A percentile compares a stretch with the other conserved stretches of the same genome.
phyloP scores from a whole-genome alignment of 2,329 filamentous ascomycete species.

The Colletotrichum sp. region DNA sequence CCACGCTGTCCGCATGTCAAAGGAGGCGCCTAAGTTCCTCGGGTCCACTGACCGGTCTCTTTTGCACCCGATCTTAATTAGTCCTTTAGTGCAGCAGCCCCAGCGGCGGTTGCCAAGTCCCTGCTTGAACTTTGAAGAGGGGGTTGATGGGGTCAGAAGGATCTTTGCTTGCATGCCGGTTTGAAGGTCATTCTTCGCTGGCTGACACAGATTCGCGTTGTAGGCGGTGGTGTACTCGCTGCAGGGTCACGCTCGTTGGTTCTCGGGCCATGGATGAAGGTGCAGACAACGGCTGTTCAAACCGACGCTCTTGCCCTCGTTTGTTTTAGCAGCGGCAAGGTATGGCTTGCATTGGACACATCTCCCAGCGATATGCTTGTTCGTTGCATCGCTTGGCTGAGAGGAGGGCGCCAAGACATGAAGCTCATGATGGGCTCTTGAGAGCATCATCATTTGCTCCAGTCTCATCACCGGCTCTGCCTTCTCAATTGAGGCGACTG shows the following conservation, averaged over 20 bases:
- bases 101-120: background rate
- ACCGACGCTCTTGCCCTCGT: background rate
- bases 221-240: background rate
- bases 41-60: background rate
- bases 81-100: background rate
- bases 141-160: background rate
- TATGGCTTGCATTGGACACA: constrained; percentile 1
- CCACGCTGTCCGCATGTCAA: constrained; percentile 7
- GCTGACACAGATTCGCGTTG: background rate
- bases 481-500: background rate
- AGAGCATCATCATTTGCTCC: background rate
- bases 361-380: constrained; percentile 14
- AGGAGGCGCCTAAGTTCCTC: background rate
- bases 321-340: constrained; percentile 1
- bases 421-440: background rate
- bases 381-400: background rate
- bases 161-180: background rate
- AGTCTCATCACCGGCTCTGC: constrained; percentile 1
- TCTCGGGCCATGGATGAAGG: background rate
- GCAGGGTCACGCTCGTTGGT: background rate
- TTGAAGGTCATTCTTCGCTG: background rate
- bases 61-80: background rate
- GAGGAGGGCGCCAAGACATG: background rate
- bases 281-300: background rate
- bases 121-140: background rate